A percentile compares a stretch with the other conserved stretches of the same genome.
Conservation (phyloP, 345 rosid genomes). For the Citrus cavaleriei region DNA sequence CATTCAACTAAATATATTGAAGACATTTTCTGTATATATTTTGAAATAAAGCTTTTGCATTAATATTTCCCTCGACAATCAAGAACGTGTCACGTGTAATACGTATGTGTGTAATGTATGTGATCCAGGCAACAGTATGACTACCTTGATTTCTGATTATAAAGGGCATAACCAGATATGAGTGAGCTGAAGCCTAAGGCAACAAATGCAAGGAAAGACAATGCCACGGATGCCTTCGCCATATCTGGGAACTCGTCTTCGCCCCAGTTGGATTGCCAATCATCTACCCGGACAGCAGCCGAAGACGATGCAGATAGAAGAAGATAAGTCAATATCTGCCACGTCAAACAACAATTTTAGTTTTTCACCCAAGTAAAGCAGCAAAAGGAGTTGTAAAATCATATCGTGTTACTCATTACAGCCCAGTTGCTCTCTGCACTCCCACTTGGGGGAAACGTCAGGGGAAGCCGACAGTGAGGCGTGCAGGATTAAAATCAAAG, state of each 20-base stretch:
- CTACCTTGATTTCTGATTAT: slow-evolving; percentile 39
- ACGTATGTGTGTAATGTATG: background rate
- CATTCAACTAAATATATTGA: background rate
- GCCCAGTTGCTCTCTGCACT: background rate
- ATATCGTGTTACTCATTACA: background rate
- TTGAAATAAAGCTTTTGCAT: background rate
- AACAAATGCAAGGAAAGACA: slow-evolving; percentile 62
- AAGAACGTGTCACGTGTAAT: background rate
- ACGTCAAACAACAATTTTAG: background rate
- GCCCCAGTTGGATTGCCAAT: slow-evolving; percentile 88
- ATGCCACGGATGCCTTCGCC: slow-evolving; percentile 66
- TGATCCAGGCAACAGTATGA: background rate
- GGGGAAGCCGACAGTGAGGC: background rate
- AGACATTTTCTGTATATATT: background rate
- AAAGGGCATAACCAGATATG: slow-evolving; percentile 62
- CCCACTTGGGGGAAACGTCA: background rate
- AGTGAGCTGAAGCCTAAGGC: slow-evolving; percentile 72
- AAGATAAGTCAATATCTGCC: slow-evolving; percentile 75
- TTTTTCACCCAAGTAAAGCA: slow-evolving; percentile 1
- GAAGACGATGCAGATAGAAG: slow-evolving; percentile 83
- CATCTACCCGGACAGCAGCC: slow-evolving; percentile 73
- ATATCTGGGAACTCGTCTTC: slow-evolving; percentile 72
- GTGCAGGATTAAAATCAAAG: background rate
- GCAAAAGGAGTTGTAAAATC: background rate
- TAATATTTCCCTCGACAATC: background rate